Evolutionary conservation across 192 early-diverging fungal genomes (phyloP).

Genomic region (Cladochytrium replicatum): DNA sequence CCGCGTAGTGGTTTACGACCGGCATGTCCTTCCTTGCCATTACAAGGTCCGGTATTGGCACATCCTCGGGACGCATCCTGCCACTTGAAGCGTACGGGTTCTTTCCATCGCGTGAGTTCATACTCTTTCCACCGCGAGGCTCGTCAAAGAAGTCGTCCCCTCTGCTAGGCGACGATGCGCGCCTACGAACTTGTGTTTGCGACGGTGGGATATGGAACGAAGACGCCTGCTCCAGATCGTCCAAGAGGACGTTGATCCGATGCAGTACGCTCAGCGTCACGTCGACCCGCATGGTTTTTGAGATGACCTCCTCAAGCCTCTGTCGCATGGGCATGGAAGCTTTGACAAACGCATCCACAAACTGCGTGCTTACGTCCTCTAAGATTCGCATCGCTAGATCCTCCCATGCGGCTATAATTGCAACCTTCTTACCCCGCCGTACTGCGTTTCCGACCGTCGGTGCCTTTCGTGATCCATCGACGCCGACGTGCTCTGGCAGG

Average conservation of each 20-base stretch:
- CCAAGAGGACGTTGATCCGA: no score
- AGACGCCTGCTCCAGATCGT: no score
- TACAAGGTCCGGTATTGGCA: no score
- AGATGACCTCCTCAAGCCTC: conserved; percentile 16
- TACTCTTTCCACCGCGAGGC: no score
- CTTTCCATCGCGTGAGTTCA: no score
- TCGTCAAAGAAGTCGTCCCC: no score
- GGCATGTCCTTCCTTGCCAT: conserved; percentile 29
- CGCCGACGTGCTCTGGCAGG: conserved; percentile 9
- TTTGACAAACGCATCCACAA: conserved; percentile 19
- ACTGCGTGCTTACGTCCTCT: background rate
- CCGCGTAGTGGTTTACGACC: conserved; percentile 24
- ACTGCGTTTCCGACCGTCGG: background rate
- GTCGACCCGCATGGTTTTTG: conserved; percentile 14
- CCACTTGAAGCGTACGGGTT: no score
- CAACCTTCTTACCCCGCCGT: conserved; percentile 6
- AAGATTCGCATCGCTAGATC: conserved; percentile 15
- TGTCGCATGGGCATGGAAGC: conserved; percentile 15
- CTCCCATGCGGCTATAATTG: conserved; percentile 6
- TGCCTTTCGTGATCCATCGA: conserved; percentile 5
- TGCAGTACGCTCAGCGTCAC: no score
- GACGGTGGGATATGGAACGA: no score
- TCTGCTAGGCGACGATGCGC: no score
- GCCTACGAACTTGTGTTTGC: no score
- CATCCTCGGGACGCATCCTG: no score